Base-by-base conservation (phyloP, 306 rosid species). In the Abrus precatorius region DNA sequence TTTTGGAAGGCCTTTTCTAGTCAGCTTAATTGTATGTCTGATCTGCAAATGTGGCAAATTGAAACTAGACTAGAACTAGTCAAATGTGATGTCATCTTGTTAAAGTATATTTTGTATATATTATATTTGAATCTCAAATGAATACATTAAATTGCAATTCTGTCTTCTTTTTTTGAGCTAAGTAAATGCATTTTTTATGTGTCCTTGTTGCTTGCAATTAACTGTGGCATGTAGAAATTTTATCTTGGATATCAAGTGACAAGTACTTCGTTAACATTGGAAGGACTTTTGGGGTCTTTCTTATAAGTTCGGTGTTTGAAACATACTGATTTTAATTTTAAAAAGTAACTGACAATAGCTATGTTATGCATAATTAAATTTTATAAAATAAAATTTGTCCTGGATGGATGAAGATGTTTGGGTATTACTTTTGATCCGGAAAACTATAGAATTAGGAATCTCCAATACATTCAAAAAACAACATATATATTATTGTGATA, bases 101-200 rank as follows among this genome's bases (percentile, higher is more conserved):
- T 20, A 20, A 20, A 20, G 20, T 20, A 20, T 20, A 20, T 20
- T 20, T 20, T 20, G 20, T 20, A 20, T 20, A 20, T 80, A 76
- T 38, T 76, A 32, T 61, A 20, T 67, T 66, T 76, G 60, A 4
- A 55, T 80, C 43, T 45, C 56, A 29, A 63, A 84, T 48, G 74
- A 60, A 50, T 33, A 14, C 28, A 30, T 50, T 74, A 9, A 80
- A 28, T 61, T 68, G 44, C 27, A 29, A 48, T 43, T 63, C 36
- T 0, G 28, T 28, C 60, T 14, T 52, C 43, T 65, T 41, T 29
- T 41, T 53, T 29, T 72, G 61, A 40, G 50, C 56, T 75, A 7
- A 59, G 14, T 33, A 62, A 55, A 43, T 49, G 32, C 29, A 8
- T n/a, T 50, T 57, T 69, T 36, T 36, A 47, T 47, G 12, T 1